A percentile compares a stretch with the other conserved stretches of the same genome.
These are phyloP conservation scores for Phytophthora vignae DNA, from an alignment of 352 stramenopile species.

Conservation along the genomic window DNA sequence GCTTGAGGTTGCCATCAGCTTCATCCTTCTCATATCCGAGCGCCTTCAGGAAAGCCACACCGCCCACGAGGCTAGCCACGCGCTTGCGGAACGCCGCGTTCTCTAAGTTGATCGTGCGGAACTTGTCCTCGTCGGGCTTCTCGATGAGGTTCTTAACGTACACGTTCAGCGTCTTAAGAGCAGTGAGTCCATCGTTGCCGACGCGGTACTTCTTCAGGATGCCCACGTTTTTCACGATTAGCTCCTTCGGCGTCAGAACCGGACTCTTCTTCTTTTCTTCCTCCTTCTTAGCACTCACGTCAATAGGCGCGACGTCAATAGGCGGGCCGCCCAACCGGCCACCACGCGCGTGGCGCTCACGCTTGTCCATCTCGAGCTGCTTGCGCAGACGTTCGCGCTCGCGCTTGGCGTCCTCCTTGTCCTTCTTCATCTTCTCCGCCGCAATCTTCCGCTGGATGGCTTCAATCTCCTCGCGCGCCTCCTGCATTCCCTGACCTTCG, in stretches of 20 bases:
- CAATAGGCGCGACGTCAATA: constrained; percentile 58
- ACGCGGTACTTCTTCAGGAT: constrained; percentile 90
- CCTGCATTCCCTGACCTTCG: constrained; percentile 77
- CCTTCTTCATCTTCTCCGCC: constrained; percentile 87
- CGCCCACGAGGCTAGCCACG: constrained; percentile 85
- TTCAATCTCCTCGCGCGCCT: constrained; percentile 86
- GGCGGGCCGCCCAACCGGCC: constrained; percentile 81
- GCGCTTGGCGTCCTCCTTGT: constrained; percentile 88
- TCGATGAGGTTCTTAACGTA: constrained; percentile 91
- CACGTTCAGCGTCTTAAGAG: constrained; percentile 86
- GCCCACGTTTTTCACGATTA: constrained; percentile 75
- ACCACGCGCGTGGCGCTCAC: constrained; percentile 82
- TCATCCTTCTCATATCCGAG: constrained; percentile 92
- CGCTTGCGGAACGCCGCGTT: constrained; percentile 92
- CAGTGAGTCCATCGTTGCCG: constrained; percentile 79
- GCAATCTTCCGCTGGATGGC: constrained; percentile 81
- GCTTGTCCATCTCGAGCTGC: constrained; percentile 93
- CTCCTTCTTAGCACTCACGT: constrained; percentile 32
- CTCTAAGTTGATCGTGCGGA: constrained; percentile 91
- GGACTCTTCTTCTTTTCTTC: constrained; percentile 50
- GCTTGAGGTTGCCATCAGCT: constrained; percentile 65
- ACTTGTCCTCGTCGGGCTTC: constrained; percentile 91
- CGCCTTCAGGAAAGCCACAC: constrained; percentile 85
- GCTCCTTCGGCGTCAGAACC: constrained; percentile 67
- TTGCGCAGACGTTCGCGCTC: constrained; percentile 90